Evolutionary conservation across 202 grass and related monocot genomes (phyloP).

Genomic region (Saccharum hybrid): DNA sequence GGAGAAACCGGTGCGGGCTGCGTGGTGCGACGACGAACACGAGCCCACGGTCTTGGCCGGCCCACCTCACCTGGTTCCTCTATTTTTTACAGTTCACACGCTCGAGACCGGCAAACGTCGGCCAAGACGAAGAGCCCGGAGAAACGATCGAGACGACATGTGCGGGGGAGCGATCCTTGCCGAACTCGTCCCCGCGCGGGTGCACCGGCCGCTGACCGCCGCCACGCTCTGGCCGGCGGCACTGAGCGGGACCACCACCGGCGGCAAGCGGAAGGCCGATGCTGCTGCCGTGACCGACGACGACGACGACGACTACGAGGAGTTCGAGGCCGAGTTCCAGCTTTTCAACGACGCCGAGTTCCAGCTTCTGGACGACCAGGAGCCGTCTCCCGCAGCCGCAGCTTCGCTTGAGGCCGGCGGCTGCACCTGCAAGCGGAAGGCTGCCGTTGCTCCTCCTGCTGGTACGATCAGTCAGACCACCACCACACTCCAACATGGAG

Average conservation of each 20-base stretch:
- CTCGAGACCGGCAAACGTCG: not conserved
- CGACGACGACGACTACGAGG: not conserved
- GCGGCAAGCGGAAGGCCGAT: not conserved
- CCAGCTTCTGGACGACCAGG: conserved; percentile 16
- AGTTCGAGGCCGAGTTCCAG: not conserved
- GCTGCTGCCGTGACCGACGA: not conserved
- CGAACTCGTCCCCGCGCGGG: conserved; percentile 16
- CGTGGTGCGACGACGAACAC: too few species aligned
- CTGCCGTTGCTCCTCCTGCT: not conserved
- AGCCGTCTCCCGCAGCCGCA: not conserved
- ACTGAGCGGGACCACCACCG: not conserved
- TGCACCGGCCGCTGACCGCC: conserved; percentile 41
- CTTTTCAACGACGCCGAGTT: conserved; percentile 27
- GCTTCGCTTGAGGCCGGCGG: not conserved
- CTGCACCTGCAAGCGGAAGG: not conserved
- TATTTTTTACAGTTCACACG: not conserved
- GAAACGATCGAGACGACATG: conserved; percentile 35
- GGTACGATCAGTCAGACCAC: not conserved
- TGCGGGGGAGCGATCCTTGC: conserved; percentile 65
- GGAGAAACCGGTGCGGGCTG: not conserved
- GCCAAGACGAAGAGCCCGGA: too few species aligned
- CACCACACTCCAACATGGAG: not conserved
- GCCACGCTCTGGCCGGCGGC: conserved; percentile 27
- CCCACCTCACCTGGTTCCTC: not conserved
- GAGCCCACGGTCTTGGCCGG: not conserved